These are phyloP conservation scores for Cordyceps cicadae DNA, from an alignment of 2,329 filamentous ascomycete genomes.

Conservation along the genomic window DNA sequence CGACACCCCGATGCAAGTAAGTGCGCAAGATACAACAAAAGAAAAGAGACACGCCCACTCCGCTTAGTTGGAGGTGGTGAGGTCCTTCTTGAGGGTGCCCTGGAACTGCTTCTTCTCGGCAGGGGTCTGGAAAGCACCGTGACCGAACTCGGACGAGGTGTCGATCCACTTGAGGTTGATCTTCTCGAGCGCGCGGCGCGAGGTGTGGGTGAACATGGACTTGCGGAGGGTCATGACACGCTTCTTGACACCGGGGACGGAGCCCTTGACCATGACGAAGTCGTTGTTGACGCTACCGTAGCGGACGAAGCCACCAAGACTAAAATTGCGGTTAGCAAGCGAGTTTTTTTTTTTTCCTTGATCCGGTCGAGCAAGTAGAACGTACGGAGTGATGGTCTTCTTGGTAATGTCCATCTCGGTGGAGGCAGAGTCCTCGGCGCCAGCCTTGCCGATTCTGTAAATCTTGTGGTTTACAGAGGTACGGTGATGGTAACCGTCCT, in stretches of 20 bases:
- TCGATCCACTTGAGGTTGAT: constrained; percentile 99
- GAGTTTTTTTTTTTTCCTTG: background rate
- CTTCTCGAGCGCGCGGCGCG: constrained; percentile 94
- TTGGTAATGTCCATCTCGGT: constrained; percentile 96
- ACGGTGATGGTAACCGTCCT: constrained; percentile 99
- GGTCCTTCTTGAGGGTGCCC: constrained; percentile 99
- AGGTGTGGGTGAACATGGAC: constrained; percentile 87
- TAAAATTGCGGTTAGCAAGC: constrained; percentile 30
- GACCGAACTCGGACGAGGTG: constrained; percentile 98
- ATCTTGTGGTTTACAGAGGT: constrained; percentile 99
- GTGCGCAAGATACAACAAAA: constrained; percentile 35
- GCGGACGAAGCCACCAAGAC: constrained; percentile 97
- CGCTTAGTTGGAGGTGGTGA: constrained; percentile 42
- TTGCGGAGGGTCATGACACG: constrained; percentile 93
- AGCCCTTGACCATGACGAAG: constrained; percentile 96
- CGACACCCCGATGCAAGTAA: constrained; percentile 44
- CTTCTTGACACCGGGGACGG: constrained; percentile 98
- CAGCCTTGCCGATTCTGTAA: constrained; percentile 94
- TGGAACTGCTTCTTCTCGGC: constrained; percentile 97
- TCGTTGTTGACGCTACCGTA: constrained; percentile 99
- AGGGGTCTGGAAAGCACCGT: constrained; percentile 98
- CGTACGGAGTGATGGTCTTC: constrained; percentile 99
- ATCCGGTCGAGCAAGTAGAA: constrained; percentile 24
- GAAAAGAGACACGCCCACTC: constrained; percentile 24
- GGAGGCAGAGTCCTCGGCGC: constrained; percentile 83